Conservation (phyloP, 257 asterid species). For the Orobanche coerulescens region DNA sequence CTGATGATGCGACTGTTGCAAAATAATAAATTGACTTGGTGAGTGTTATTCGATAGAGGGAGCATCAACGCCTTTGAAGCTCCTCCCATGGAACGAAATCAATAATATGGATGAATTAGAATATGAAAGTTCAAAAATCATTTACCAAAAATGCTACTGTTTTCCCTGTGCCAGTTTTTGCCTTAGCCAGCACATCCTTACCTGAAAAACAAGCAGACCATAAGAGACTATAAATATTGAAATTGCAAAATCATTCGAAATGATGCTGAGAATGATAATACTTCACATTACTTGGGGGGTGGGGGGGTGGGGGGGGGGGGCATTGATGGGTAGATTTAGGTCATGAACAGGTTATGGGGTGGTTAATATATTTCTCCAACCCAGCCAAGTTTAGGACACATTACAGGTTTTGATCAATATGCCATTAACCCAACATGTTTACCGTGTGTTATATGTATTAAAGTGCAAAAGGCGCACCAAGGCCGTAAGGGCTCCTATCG, state of each 20-base stretch:
- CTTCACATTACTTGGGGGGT: background rate
- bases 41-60: background rate
- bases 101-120: background rate
- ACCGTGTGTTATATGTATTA: background rate
- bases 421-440: background rate
- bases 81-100: background rate
- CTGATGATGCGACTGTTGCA: background rate
- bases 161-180: conserved; percentile 97
- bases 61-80: background rate
- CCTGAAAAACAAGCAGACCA: conserved; percentile 40
- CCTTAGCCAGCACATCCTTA: conserved; percentile 97
- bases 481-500: too few species aligned
- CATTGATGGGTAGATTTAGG: background rate
- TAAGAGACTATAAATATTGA: conserved; percentile 5
- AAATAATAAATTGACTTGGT: background rate
- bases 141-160: conserved; percentile 95
- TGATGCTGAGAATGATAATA: conserved; percentile 5
- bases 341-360: background rate
- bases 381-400: background rate
- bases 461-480: too few species aligned
- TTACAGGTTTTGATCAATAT: background rate
- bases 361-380: background rate
- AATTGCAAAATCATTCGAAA: background rate
- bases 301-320: too few species aligned
- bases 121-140: conserved; percentile 13